Evolutionary conservation across 2,329 filamentous ascomycete species (phyloP), one percentile per base, ranked within the genome.

Genomic region (Colletotrichum viniferum): DNA sequence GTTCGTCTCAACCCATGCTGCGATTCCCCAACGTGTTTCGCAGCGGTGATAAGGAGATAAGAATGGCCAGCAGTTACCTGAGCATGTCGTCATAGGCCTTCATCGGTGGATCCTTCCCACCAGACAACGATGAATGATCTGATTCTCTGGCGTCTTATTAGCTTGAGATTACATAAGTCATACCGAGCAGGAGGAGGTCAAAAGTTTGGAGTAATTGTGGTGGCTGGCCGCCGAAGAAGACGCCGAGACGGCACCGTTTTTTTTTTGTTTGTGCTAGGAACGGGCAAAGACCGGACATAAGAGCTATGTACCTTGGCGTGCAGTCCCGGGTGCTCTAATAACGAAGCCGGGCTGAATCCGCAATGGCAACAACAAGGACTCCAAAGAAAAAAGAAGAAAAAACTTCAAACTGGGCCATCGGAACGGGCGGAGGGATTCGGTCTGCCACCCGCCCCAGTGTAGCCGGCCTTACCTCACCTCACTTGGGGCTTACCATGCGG

Each of bases 351-450:
- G 66, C 58, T 38, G 24, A 26, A n/a, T 48, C 60, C 28, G 65
- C 68, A 55, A 43, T 24, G 38, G 14, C 38, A 43, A 30, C 21
- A n/a, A 61, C 34, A 36, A 26, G 43, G 26, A 61, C 24, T 43
- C 21, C 14, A 21, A 52, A 52, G 43, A 21, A 52, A n/a, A 24
- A 52, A 7, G 32, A 30, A 43, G 13, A 55, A 5, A 63, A 55
- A 43, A 63, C 30, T 34, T 18, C 28, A 26, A 55, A 14, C 28
- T 71, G 32, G 71, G 34, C 21, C 58, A 21, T 58, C 61, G 68
- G 72, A 71, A 71, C 34, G 68, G 72, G 21, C 68, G 61, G 32
- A 48, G 71, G 56, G 14, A 69, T 73, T 70, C 71, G 66, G 66
- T 38, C 36, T 69, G 43, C 58, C 24, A 65, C 62, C 38, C 24